Conservation (phyloP, 345 rosid species). For the Eucalyptus guilfoylei region DNA sequence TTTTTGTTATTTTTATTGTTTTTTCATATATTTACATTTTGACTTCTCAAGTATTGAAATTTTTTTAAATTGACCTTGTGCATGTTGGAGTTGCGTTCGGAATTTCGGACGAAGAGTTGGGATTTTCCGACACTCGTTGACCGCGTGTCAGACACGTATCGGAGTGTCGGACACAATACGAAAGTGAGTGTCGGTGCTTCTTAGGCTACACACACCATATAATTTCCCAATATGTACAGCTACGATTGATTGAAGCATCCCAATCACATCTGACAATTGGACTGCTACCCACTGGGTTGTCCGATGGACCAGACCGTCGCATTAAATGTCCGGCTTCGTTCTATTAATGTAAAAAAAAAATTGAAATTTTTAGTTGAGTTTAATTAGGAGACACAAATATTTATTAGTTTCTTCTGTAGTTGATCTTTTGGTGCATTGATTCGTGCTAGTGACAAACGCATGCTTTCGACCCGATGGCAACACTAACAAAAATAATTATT, state of each 20-base stretch:
- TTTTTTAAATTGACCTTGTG: too few species aligned
- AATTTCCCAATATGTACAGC: neutral
- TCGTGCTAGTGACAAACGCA: neutral
- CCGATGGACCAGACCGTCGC: neutral
- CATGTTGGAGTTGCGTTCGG: accelerated
- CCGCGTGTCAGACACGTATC: accelerated
- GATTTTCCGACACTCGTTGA: accelerated
- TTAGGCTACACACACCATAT: neutral
- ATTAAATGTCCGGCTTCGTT: neutral
- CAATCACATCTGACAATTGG: neutral
- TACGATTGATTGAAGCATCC: neutral
- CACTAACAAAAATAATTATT: neutral
- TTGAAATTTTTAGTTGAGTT: neutral
- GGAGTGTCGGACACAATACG: too few species aligned
- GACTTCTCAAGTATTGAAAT: too few species aligned
- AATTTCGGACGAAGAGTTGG: too few species aligned
- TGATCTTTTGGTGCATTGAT: neutral
- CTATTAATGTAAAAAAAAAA: neutral
- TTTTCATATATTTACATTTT: too few species aligned
- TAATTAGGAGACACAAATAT: neutral
- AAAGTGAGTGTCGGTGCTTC: too few species aligned
- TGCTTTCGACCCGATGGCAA: neutral
- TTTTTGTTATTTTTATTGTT: too few species aligned
- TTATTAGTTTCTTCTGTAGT: neutral
- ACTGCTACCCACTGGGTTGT: neutral